These are phyloP conservation scores for Leishmania major DNA, from an alignment of 208 protist genomes.

Conservation along the genomic window DNA sequence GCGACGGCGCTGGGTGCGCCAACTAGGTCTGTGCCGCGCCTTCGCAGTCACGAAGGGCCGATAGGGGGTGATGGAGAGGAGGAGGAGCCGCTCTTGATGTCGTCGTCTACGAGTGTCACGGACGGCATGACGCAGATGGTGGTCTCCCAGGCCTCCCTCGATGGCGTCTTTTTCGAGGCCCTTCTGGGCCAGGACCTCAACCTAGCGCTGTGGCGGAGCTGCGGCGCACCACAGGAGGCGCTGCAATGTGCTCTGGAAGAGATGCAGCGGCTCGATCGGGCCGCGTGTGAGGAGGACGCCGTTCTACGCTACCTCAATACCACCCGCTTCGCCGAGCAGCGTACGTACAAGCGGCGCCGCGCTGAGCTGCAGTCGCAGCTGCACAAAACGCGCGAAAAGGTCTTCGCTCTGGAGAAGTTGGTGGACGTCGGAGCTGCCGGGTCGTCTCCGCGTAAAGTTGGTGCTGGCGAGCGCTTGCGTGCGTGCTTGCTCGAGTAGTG, in stretches of 20 bases:
- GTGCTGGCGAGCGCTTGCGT: neutral
- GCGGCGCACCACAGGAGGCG: conserved; percentile 13
- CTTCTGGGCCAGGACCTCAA: conserved; percentile 40
- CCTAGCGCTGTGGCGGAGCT: conserved; percentile 11
- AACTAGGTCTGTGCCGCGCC: neutral
- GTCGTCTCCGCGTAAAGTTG: neutral
- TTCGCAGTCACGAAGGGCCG: too few species aligned
- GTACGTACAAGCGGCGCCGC: conserved; percentile 30
- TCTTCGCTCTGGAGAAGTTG: conserved; percentile 41
- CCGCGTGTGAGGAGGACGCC: conserved; percentile 13
- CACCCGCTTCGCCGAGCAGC: conserved; percentile 42
- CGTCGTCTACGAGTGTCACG: conserved; percentile 10
- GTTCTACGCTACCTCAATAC: conserved; percentile 36
- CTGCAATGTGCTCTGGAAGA: conserved; percentile 25
- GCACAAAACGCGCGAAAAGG: conserved; percentile 30
- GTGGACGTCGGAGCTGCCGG: conserved; percentile 9
- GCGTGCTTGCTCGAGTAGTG: conserved; percentile 6
- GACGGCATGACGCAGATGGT: conserved; percentile 8
- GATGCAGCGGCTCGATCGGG: conserved; percentile 23
- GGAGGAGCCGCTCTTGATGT: conserved; percentile 11
- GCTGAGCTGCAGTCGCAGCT: conserved; percentile 27
- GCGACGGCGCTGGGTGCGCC: neutral
- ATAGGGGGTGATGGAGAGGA: neutral
- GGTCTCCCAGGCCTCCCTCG: conserved; percentile 17
- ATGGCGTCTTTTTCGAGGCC: conserved; percentile 45